Base-by-base conservation (phyloP, 2,329 filamentous ascomycete species). In the Rhinocladiella similis region DNA sequence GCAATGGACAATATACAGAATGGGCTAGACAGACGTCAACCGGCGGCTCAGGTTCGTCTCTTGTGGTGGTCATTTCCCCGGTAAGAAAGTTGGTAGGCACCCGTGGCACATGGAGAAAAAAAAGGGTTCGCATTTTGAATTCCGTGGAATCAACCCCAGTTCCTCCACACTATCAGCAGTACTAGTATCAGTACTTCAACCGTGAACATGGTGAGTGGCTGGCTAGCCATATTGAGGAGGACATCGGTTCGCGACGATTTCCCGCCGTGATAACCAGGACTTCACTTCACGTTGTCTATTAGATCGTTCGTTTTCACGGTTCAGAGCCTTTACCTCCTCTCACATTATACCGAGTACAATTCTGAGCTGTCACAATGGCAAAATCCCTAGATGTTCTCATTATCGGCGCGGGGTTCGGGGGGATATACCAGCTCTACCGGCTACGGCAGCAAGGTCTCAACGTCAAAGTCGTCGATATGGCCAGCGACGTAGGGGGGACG, bases 381-480 rank as follows among this genome's bases (percentile, higher is more conserved):
- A 33, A 33, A 10, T 33, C 29, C 10, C 38, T 41, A 16, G 38
- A 41, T 16, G 65, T 58, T 16, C 57, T 67, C 27, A 56, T 62
- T 42, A 60, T 69, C 5, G 68, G 68, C 35, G 66, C 66, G 5
- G 66, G 68, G 2, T 66, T 66, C 46, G 59, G 76, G 27, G 79
- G 79, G 14, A 68, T 80, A 19, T 81, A 78, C 53, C 76, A 77
- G 69, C 75, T 82, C 22, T 77, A 82, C 61, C 75, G 76, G 0
- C 73, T 83, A 10, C 77, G 79, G 1, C 75, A 81, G 10, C 70
- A 72, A 6, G 81, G 80, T 1, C 66, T 77, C 19, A 77, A 76
- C 7, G 68, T 72, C 1, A 72, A 75, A 20, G 71, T 83, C n/a
- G 79, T 78, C 59, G 82, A 85, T 56, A 78, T 79, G 0, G 82